These are phyloP conservation scores for Fusarium sp. DNA, from an alignment of 2,329 filamentous ascomycete species.

Conservation along the genomic window DNA sequence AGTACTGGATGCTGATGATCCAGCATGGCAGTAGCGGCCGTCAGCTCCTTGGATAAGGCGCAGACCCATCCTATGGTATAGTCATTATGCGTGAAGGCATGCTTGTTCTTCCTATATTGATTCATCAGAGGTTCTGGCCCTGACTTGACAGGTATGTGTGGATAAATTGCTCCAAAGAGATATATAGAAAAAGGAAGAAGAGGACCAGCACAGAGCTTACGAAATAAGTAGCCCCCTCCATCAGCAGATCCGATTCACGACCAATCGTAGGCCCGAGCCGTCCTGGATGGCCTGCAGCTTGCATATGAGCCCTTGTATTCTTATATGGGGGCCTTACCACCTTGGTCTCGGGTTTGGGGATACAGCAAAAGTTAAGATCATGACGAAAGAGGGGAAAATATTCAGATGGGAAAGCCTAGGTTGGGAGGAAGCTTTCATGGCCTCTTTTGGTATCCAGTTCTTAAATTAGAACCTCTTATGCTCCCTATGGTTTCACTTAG, in stretches of 20 bases:
- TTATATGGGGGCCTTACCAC: neutral
- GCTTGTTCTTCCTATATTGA: too few relatives aligned
- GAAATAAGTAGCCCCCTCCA: neutral
- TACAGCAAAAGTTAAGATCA: rapidly evolving
- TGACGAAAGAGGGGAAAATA: rapidly evolving
- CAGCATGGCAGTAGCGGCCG: neutral
- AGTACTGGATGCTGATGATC: neutral
- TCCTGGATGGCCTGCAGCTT: neutral
- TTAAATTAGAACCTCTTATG: too few relatives aligned
- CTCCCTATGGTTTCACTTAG: too few relatives aligned
- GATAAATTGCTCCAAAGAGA: rapidly evolving
- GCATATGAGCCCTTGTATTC: neutral
- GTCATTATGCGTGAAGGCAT: neutral
- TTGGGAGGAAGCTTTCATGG: rapidly evolving
- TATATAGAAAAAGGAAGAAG: neutral
- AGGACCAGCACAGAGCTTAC: neutral
- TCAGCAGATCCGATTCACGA: neutral
- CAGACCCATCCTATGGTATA: neutral
- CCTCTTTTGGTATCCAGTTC: neutral
- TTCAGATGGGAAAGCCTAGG: neutral
- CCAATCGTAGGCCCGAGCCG: neutral
- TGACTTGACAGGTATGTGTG: neutral
- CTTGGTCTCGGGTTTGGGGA: neutral
- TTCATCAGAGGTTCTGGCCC: neutral
- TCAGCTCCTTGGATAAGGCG: neutral